Percentiles rank a stretch among this genome's conserved stretches.
phyloP scores from a whole-genome alignment of 2,329 filamentous ascomycete genomes.

The Hypoxylon sp. region DNA sequence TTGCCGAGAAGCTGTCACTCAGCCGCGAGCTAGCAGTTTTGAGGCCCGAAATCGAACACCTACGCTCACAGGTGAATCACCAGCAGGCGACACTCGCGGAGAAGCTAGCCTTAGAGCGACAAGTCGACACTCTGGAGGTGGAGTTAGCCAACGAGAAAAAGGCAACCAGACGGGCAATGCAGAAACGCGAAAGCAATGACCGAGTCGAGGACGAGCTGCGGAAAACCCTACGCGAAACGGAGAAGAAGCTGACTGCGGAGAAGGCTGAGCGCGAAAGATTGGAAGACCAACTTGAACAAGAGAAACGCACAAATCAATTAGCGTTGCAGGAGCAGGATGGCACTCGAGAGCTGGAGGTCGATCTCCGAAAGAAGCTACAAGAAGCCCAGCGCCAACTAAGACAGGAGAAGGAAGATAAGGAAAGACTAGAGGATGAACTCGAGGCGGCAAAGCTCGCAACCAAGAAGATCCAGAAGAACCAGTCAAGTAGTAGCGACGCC shows the following conservation, averaged over 20 bases:
- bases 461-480: slow-evolving; percentile 48
- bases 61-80: slow-evolving; percentile 64
- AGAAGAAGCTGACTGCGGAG: slow-evolving; percentile 50
- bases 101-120: slow-evolving; percentile 82
- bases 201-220: slow-evolving; percentile 57
- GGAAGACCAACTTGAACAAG: slow-evolving; percentile 51
- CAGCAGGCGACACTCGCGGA: slow-evolving; percentile 79
- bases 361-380: slow-evolving; percentile 51
- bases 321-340: slow-evolving; percentile 49
- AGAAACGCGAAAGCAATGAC: slow-evolving; percentile 58
- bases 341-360: slow-evolving; percentile 49
- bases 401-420: slow-evolving; percentile 49
- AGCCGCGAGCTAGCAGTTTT: slow-evolving; percentile 64
- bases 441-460: slow-evolving; percentile 47
- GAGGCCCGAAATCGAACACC: slow-evolving; percentile 67
- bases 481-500: slow-evolving; percentile 28
- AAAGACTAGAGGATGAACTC: slow-evolving; percentile 52
- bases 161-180: slow-evolving; percentile 68
- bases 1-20: slow-evolving; percentile 69
- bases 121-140: slow-evolving; percentile 80
- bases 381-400: slow-evolving; percentile 48
- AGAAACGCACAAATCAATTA: slow-evolving; percentile 48
- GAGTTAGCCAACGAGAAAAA: slow-evolving; percentile 86
- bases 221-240: slow-evolving; percentile 54
- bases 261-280: slow-evolving; percentile 49